A percentile compares a stretch with the other conserved stretches of the same genome.
Conservation (phyloP, 495 filamentous ascomycete genomes). For the Penicillium pulvis region DNA sequence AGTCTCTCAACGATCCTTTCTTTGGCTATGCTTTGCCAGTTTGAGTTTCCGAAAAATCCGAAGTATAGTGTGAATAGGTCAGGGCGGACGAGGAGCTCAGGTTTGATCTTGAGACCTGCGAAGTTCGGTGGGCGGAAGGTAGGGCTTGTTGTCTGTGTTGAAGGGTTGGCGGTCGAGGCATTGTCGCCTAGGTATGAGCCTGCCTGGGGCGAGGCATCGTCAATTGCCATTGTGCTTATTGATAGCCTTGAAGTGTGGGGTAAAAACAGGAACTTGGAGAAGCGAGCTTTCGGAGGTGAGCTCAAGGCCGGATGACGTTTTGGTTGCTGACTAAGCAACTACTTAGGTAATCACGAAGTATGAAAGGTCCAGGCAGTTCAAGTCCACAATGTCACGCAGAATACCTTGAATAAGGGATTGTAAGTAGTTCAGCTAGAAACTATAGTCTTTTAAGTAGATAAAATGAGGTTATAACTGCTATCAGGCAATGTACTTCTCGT, state of each 20-base stretch:
- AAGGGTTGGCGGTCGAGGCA: constrained; percentile 10
- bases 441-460: too few relatives aligned
- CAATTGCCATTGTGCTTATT: constrained; percentile 25
- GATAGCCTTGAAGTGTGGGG: background rate
- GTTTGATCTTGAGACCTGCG: constrained; percentile 10
- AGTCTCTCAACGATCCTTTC: constrained; percentile 12
- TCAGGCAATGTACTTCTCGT: too few relatives aligned
- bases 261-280: background rate
- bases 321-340: background rate
- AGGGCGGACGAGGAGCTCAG: constrained; percentile 23
- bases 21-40: background rate
- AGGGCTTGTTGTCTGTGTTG: background rate
- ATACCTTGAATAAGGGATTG: too few relatives aligned
- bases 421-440: too few relatives aligned
- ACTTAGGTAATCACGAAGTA: background rate
- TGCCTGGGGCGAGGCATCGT: constrained; percentile 27
- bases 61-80: constrained; percentile 33
- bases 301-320: constrained; percentile 4
- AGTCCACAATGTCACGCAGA: too few relatives aligned
- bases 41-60: constrained; percentile 30
- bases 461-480: too few relatives aligned
- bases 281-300: background rate
- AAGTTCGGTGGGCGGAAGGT: constrained; percentile 12
- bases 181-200: constrained; percentile 3
- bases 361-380: background rate